Percentiles rank a stretch among this genome's conserved stretches.
phyloP scores from a whole-genome alignment of 768 basidiomycete genomes.

The Mycena galopus region DNA sequence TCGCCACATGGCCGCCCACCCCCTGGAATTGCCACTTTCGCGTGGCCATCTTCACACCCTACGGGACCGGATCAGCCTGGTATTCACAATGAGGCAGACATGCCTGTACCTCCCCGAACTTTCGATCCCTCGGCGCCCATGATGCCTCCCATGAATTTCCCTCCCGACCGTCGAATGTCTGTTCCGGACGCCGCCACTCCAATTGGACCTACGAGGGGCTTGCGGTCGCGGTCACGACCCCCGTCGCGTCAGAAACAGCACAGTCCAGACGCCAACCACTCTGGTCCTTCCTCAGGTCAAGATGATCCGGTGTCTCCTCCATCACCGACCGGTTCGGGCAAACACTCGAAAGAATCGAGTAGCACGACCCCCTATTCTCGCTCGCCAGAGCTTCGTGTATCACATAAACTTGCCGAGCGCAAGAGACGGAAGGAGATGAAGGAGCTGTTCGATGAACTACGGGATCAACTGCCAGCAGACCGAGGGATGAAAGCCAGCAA shows the following conservation, averaged over 20 bases:
- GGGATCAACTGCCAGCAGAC: constrained; percentile 93
- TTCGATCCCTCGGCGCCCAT: constrained; percentile 65
- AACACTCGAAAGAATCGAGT: constrained; percentile 61
- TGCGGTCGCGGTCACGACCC: constrained; percentile 79
- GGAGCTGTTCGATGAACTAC: constrained; percentile 95
- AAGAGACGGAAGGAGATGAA: constrained; percentile 99
- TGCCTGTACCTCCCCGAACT: constrained; percentile 55
- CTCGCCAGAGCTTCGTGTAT: constrained; percentile 93
- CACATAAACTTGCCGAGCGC: constrained; percentile 97
- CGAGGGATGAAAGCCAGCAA: constrained; percentile 97
- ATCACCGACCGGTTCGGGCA: constrained; percentile 51
- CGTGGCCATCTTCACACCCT: constrained; percentile 68
- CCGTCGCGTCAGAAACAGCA: constrained; percentile 73
- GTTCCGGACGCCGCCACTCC: constrained; percentile 72
- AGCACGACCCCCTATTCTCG: constrained; percentile 90
- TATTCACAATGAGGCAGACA: constrained; percentile 59
- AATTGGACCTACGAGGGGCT: constrained; percentile 58
- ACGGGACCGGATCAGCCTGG: constrained; percentile 44
- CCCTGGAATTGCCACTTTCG: constrained; percentile 75
- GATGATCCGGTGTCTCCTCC: constrained; percentile 60
- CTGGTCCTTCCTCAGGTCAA: constrained; percentile 55
- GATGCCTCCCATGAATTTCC: constrained; percentile 70
- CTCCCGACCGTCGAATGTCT: constrained; percentile 82
- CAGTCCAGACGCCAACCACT: constrained; percentile 56
- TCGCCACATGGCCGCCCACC: constrained; percentile 74